Conservation (phyloP, 257 asterid genomes). For the Solanum chaucha region DNA sequence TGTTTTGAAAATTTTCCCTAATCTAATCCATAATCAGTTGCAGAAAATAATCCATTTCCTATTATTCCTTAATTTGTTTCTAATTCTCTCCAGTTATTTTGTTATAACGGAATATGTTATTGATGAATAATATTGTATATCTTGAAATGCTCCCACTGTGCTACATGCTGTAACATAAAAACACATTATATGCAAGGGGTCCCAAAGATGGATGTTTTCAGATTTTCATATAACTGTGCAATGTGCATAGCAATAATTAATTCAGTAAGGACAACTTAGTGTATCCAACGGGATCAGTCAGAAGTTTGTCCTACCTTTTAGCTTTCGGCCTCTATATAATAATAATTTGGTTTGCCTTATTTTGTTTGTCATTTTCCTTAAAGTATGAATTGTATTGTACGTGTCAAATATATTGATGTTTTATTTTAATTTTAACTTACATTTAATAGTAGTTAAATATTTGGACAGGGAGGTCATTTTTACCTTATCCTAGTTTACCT, state of each 20-base stretch:
- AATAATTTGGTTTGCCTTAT: neutral
- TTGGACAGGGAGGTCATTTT: neutral
- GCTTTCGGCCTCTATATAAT: neutral
- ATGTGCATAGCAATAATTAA: neutral
- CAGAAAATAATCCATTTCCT: neutral
- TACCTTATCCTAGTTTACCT: too few species aligned
- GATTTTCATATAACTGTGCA: neutral
- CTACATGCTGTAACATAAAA: neutral
- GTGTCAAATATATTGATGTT: neutral
- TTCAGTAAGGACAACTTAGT: neutral
- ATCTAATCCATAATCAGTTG: neutral
- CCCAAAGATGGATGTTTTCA: neutral
- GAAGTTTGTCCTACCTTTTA: neutral
- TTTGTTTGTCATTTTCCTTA: neutral
- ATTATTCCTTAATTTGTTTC: neutral
- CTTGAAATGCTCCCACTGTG: neutral
- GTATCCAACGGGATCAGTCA: neutral
- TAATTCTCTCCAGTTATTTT: neutral
- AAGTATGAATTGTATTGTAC: neutral
- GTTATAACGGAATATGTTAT: neutral
- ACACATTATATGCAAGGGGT: neutral
- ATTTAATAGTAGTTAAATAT: neutral
- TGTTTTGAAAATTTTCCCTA: neutral
- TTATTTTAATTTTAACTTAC: neutral
- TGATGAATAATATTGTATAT: neutral